A percentile compares a stretch with the other conserved stretches of the same genome.
phyloP scores from a whole-genome alignment of 768 basidiomycete species.

The Calocera cornea region DNA sequence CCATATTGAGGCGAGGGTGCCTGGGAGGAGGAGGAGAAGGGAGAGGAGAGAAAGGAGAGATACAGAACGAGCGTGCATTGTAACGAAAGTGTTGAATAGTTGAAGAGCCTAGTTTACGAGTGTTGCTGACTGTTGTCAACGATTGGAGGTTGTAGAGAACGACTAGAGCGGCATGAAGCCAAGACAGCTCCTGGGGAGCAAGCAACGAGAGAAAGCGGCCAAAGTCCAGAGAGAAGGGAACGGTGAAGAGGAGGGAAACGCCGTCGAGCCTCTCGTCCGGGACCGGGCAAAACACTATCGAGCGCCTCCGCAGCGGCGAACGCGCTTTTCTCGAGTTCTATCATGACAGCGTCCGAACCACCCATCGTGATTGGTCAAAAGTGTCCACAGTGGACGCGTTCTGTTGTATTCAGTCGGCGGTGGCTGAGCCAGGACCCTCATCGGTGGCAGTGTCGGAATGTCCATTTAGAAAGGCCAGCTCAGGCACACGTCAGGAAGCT shows the following conservation, averaged over 20 bases:
- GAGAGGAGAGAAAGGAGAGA: not conserved
- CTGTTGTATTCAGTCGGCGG: not conserved
- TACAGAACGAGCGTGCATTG: not conserved
- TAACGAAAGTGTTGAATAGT: not conserved
- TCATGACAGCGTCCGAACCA: not conserved
- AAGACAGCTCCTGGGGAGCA: not conserved
- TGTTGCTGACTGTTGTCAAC: not conserved
- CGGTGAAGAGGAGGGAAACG: not conserved
- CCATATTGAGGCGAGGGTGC: not conserved
- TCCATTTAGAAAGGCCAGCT: not conserved
- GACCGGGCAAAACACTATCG: not conserved
- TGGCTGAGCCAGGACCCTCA: not conserved
- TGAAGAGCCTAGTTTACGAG: not conserved
- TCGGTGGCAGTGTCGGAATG: conserved; percentile 1
- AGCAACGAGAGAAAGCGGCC: not conserved
- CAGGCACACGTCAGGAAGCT: not conserved
- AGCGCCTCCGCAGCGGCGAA: not conserved
- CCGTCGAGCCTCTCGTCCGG: not conserved
- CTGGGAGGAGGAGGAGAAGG: not conserved
- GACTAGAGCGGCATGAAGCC: not conserved
- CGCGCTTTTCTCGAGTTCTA: not conserved
- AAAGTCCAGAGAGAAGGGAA: not conserved
- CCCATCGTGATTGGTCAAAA: not conserved
- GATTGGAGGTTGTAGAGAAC: not conserved
- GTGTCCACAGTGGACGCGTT: not conserved